A percentile compares a stretch with the other conserved stretches of the same genome.
Conservation (phyloP, 371 early-diverging fungal genomes). For the Syncephalastrum sp. region DNA sequence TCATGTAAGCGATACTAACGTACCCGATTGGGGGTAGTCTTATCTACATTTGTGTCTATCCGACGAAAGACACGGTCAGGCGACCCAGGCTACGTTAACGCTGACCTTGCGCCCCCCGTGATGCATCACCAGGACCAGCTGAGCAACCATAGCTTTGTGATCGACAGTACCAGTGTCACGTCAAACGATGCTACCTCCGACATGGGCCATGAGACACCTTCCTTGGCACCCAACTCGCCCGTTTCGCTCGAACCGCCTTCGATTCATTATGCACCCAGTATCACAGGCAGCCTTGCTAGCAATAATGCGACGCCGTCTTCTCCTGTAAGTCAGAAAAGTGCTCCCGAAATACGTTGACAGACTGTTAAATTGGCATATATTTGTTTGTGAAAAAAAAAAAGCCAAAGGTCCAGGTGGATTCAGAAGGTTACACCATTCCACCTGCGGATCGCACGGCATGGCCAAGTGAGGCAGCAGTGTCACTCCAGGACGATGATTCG, state of each 20-base stretch:
- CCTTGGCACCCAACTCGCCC: constrained; percentile 19
- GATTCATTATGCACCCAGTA: constrained; percentile 24
- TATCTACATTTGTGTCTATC: constrained; percentile 33
- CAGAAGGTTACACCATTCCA: constrained; percentile 52
- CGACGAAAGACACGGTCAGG: constrained; percentile 31
- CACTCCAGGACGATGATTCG: constrained; percentile 14
- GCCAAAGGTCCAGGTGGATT: constrained; percentile 30
- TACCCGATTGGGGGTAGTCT: constrained; percentile 12
- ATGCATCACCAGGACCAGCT: constrained; percentile 11
- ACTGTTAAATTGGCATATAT: background rate
- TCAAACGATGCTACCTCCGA: constrained; percentile 8
- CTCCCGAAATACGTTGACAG: background rate
- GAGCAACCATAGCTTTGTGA: constrained; percentile 13
- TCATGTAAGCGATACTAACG: background rate
- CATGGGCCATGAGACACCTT: constrained; percentile 7
- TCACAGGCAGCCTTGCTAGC: constrained; percentile 30
- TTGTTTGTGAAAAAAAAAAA: background rate
- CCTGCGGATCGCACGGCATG: constrained; percentile 52
- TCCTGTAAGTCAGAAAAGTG: constrained; percentile 8
- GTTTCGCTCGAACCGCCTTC: constrained; percentile 21
- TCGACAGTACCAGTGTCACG: constrained; percentile 10
- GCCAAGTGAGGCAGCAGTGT: constrained; percentile 21
- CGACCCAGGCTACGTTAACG: constrained; percentile 16
- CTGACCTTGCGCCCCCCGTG: constrained; percentile 16
- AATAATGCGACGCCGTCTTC: constrained; percentile 13